These are phyloP conservation scores for Auriscalpium microsporum DNA, from an alignment of 768 basidiomycete genomes.

Conservation along the genomic window DNA sequence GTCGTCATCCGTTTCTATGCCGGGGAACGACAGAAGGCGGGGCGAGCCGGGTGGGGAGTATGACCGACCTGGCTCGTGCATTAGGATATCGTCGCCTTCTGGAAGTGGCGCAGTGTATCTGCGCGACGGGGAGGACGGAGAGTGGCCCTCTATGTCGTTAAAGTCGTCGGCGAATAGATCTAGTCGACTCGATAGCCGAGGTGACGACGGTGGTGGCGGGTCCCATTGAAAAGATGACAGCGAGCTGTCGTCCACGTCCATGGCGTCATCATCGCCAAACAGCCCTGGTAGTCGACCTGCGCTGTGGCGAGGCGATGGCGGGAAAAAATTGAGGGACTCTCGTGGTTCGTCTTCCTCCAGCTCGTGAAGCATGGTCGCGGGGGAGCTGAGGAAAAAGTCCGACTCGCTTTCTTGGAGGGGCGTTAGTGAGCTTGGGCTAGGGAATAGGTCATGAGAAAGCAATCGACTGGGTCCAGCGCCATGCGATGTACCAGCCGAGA, in stretches of 20 bases:
- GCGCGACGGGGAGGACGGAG: constrained; percentile 12
- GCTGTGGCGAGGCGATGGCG: too few species aligned
- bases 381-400: too few species aligned
- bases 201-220: not conserved
- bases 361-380: too few species aligned
- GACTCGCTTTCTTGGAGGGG: too few species aligned
- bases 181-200: not conserved
- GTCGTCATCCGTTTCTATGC: constrained; percentile 34
- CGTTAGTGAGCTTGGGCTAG: too few species aligned
- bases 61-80: not conserved
- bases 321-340: too few species aligned
- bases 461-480: too few species aligned
- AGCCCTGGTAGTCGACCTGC: not conserved
- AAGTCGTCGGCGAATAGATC: not conserved
- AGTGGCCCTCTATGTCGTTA: not conserved
- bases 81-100: constrained; percentile 3
- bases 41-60: constrained; percentile 1
- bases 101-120: constrained; percentile 9
- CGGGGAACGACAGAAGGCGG: constrained; percentile 31
- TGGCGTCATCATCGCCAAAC: not conserved
- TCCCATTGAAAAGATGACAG: not conserved
- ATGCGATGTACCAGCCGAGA: too few species aligned
- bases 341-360: too few species aligned
- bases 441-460: too few species aligned
- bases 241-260: not conserved